A percentile compares a stretch with the other conserved stretches of the same genome.
Conservation (phyloP, 768 basidiomycete genomes). For the Tulasnella sp. region DNA sequence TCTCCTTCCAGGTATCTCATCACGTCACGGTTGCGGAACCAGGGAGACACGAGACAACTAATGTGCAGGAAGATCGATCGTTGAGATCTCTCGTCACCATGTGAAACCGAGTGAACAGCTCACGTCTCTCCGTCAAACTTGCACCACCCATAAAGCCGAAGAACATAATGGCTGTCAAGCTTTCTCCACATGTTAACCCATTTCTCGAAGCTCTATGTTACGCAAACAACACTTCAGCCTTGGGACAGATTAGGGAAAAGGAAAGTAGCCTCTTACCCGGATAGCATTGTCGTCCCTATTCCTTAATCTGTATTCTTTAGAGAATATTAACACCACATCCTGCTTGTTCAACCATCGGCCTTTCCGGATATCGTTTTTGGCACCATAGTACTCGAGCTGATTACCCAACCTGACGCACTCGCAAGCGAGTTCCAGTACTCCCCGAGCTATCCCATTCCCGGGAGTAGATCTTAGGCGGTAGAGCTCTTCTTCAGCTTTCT, state of each 20-base stretch:
- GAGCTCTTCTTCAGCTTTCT: neutral
- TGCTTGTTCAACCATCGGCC: neutral
- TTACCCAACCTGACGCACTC: neutral
- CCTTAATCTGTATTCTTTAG: neutral
- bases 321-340: slow-evolving; percentile 1
- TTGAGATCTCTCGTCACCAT: neutral
- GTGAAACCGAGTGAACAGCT: neutral
- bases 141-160: neutral
- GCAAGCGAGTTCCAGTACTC: neutral
- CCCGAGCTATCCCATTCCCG: neutral
- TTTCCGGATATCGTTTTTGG: neutral
- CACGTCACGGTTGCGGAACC: neutral
- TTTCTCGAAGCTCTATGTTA: neutral
- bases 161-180: neutral
- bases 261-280: neutral
- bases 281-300: neutral
- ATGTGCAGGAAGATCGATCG: neutral
- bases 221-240: neutral
- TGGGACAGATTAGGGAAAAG: neutral
- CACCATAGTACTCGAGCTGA: neutral
- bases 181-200: neutral
- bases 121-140: neutral
- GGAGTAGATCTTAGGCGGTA: neutral
- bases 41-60: neutral
- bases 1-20: neutral